phyloP scores from a whole-genome alignment of 2,329 filamentous ascomycete genomes.

The Pseudopyrenochaeta lycopersici region DNA sequence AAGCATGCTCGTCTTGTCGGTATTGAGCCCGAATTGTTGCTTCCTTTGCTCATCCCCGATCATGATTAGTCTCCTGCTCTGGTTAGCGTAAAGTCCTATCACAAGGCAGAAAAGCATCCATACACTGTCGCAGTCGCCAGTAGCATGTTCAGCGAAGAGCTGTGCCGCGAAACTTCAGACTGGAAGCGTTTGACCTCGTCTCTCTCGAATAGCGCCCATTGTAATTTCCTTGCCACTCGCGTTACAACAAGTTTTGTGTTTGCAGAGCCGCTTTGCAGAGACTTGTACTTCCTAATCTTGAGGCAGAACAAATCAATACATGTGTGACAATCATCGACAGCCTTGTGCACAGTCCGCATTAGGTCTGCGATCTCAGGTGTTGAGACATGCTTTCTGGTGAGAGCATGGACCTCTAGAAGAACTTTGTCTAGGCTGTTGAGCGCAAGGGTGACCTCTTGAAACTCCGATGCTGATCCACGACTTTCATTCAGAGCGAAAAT shows the following conservation, averaged over 20 bases:
- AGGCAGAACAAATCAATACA: too few relatives aligned
- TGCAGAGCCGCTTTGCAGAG: too few relatives aligned
- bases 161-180: conserved; percentile 12
- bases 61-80: neutral
- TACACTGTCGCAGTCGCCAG: neutral
- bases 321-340: too few relatives aligned
- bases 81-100: neutral
- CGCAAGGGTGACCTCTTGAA: conserved; percentile 34
- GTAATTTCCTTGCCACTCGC: conserved; percentile 9
- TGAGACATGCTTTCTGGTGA: conserved; percentile 7
- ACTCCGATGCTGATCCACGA: conserved; percentile 40
- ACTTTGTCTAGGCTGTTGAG: conserved; percentile 30
- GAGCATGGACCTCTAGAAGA: conserved; percentile 23
- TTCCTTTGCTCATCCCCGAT: neutral
- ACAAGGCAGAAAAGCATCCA: neutral
- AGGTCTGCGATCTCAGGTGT: too few relatives aligned
- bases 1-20: neutral
- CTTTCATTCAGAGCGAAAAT: conserved; percentile 37
- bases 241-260: too few relatives aligned
- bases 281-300: conserved; percentile 12
- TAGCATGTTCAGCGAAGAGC: conserved; percentile 18
- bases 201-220: conserved; percentile 18
- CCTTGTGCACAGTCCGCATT: too few relatives aligned
- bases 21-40: neutral
- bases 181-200: conserved; percentile 19